Evolutionary conservation across 73 alveolate genomes (phyloP).

Genomic region (Symbiodinium natans): DNA sequence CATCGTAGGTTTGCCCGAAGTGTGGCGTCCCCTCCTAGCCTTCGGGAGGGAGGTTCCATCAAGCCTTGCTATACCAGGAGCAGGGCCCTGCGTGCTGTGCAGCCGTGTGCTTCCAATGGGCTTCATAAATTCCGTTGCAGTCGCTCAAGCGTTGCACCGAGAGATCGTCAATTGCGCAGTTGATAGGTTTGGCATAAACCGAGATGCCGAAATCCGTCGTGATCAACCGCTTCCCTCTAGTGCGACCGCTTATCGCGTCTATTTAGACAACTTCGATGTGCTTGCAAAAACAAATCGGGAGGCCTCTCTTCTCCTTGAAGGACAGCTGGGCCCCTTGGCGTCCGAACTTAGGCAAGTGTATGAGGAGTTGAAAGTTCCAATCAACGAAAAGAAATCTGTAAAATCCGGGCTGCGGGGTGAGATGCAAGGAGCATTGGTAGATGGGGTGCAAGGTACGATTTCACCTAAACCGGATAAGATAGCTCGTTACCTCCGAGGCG

Average conservation of each 20-base stretch:
- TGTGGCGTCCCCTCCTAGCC: background rate
- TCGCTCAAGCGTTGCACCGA: background rate
- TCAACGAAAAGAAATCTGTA: background rate
- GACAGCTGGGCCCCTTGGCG: background rate
- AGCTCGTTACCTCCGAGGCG: background rate
- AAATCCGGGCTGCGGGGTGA: background rate
- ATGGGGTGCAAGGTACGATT: background rate
- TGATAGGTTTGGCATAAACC: too few species aligned
- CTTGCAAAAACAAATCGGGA: background rate
- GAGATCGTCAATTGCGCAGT: background rate
- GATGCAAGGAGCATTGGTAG: background rate
- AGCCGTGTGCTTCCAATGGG: slow-evolving; percentile 3
- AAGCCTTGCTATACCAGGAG: background rate
- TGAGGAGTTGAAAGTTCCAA: background rate
- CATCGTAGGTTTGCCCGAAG: background rate
- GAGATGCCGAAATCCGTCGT: background rate
- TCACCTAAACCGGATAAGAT: background rate
- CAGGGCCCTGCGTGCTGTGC: background rate
- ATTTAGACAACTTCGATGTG: background rate
- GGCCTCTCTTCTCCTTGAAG: background rate
- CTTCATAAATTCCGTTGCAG: background rate
- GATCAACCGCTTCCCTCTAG: background rate
- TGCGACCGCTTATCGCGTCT: background rate
- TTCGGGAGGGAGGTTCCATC: background rate
- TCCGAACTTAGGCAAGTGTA: background rate